phyloP scores from a whole-genome alignment of 495 filamentous ascomycete species.

The Viridothelium virens region DNA sequence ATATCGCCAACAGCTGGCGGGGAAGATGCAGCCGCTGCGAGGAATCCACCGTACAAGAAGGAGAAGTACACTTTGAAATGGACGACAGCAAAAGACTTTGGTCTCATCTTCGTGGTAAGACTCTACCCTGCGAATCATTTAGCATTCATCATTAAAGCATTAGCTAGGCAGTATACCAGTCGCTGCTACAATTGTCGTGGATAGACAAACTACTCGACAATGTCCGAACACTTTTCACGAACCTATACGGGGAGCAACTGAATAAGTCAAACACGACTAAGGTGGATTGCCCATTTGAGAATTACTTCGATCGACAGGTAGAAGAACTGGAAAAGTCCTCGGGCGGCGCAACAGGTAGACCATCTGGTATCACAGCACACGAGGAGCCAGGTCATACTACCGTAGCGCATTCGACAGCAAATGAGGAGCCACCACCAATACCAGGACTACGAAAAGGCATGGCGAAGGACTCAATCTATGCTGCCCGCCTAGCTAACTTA shows the following conservation, averaged over 20 bases:
- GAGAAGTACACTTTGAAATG: constrained; percentile 95
- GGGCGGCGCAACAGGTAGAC: constrained; percentile 34
- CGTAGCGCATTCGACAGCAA: constrained; percentile 31
- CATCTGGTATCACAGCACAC: constrained; percentile 25
- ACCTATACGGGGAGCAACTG: constrained; percentile 79
- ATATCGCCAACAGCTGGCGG: constrained; percentile 54
- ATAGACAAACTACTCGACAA: constrained; percentile 95
- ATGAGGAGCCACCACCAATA: constrained; percentile 45
- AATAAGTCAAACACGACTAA: constrained; percentile 70
- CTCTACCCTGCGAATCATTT: background rate
- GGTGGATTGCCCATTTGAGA: constrained; percentile 73
- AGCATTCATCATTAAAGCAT: background rate
- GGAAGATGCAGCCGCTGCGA: constrained; percentile 48
- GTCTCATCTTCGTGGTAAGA: constrained; percentile 89
- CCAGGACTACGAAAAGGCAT: constrained; percentile 46
- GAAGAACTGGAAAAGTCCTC: constrained; percentile 65
- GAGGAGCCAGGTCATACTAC: constrained; percentile 29
- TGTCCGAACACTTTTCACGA: constrained; percentile 79
- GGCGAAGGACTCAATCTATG: background rate
- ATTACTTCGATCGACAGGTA: constrained; percentile 90
- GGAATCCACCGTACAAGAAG: constrained; percentile 69
- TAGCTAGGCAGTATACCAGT: constrained; percentile 87
- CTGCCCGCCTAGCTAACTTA: background rate
- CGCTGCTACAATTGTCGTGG: constrained; percentile 88
- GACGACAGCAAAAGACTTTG: constrained; percentile 83